Evolutionary conservation across 2,329 filamentous ascomycete genomes (phyloP), one percentile per base, ranked within the genome.

Genomic region (Decorospora gaudefroyi): DNA sequence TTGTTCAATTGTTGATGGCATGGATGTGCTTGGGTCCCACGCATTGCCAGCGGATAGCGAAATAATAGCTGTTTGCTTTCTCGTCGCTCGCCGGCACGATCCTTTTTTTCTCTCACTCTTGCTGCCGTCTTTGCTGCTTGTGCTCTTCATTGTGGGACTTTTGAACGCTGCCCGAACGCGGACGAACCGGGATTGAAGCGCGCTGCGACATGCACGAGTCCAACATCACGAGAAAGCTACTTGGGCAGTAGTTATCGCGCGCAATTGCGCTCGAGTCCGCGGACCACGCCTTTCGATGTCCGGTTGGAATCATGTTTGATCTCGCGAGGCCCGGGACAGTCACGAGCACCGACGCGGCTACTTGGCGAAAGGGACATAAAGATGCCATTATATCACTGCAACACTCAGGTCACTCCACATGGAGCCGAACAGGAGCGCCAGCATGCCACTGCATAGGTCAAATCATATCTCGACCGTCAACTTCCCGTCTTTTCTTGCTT

Each of bases 1-100:
- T 65, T 69, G 65, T 67, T 60, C 64, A 64, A 65, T 59, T 62
- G 61, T 55, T 54, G 45, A 51, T 49, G 57, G 53, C 53, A 56
- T 56, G 52, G 55, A 56, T 51, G 52, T 44, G 41, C 51, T 51
- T 51, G 46, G 57, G 49, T 57, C 51, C 56, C 56, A 53, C 54
- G 33, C 53, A 30, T 32, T 57, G 53, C 51, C 51, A 55, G 51
- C 55, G 40, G 41, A 45, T 17, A 34, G 46, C 51, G 51, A 60
- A 63, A 64, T 61, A 62, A 61, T 65, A 58, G 49, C 31, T 48
- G 31, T 42, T 36, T 55, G 43, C 36, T 27, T 40, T 35, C 15
- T 31, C 39, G 33, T 38, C 33, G 39, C 39, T 32, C 31, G 17
- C 42, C 16, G 35, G 39, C 29, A 27, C 38, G 41, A 32, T 44